Evolutionary conservation across 495 filamentous ascomycete genomes (phyloP).

Genomic region (Aspergillus steynii): DNA sequence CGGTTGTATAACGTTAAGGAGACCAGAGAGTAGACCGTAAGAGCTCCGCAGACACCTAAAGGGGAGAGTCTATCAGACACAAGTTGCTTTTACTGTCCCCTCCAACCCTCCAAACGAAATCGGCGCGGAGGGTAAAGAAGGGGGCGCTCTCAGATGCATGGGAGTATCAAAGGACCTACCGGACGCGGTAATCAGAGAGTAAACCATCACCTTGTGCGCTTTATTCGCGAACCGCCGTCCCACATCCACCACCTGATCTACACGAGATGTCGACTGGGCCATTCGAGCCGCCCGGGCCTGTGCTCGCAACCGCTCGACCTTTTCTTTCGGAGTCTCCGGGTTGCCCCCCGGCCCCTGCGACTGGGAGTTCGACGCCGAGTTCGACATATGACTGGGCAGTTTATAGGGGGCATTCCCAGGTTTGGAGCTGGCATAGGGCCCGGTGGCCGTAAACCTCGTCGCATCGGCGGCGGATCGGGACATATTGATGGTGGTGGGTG

Average conservation of each 20-base stretch:
- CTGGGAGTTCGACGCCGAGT: slow-evolving; percentile 19
- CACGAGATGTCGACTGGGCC: slow-evolving; percentile 57
- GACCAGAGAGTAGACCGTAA: slow-evolving; percentile 76
- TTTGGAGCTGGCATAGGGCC: slow-evolving; percentile 81
- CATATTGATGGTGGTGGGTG: slow-evolving; percentile 45
- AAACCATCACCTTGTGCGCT: slow-evolving; percentile 76
- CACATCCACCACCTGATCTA: slow-evolving; percentile 68
- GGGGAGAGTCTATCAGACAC: background rate
- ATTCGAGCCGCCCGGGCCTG: slow-evolving; percentile 70
- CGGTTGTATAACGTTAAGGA: slow-evolving; percentile 91
- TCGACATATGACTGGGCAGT: slow-evolving; percentile 35
- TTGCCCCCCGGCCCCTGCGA: slow-evolving; percentile 32
- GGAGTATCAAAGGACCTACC: slow-evolving; percentile 52
- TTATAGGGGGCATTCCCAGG: slow-evolving; percentile 42
- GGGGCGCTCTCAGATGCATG: background rate
- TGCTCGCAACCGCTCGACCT: slow-evolving; percentile 81
- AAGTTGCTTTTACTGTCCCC: too few relatives aligned
- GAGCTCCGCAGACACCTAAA: slow-evolving; percentile 67
- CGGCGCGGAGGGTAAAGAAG: background rate
- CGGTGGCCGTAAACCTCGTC: slow-evolving; percentile 92
- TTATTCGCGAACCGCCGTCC: slow-evolving; percentile 78
- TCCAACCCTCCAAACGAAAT: too few relatives aligned
- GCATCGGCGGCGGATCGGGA: slow-evolving; percentile 89
- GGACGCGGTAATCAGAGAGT: slow-evolving; percentile 74
- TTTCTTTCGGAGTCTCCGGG: slow-evolving; percentile 83